Conservation (phyloP, 2,329 filamentous ascomycete genomes). For the Polytolypa hystricis region DNA sequence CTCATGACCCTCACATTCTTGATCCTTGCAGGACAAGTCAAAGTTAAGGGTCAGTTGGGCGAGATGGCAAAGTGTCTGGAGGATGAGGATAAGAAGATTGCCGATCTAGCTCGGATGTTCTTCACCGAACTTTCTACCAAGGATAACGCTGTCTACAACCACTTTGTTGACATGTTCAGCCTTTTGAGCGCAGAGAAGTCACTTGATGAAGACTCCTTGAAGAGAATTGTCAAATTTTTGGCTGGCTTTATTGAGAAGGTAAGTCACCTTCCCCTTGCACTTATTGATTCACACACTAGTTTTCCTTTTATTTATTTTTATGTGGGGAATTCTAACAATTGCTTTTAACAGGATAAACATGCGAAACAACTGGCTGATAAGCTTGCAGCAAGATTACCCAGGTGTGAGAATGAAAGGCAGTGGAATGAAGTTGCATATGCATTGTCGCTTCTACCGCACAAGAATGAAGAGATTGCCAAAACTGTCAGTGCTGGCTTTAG, state of each 20-base stretch:
- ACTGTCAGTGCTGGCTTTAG: slow-evolving; percentile 39
- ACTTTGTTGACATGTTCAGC: slow-evolving; percentile 99
- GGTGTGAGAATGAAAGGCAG: slow-evolving; percentile 86
- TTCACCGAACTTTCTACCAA: slow-evolving; percentile 96
- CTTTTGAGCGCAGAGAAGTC: slow-evolving; percentile 70
- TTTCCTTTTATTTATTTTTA: not conserved
- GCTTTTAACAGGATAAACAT: slow-evolving; percentile 68
- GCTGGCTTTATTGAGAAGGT: slow-evolving; percentile 97
- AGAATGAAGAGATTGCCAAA: slow-evolving; percentile 37
- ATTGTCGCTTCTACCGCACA: slow-evolving; percentile 73
- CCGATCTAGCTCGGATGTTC: slow-evolving; percentile 93
- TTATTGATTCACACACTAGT: not conserved
- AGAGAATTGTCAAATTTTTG: slow-evolving; percentile 80
- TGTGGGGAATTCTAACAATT: too few relatives aligned
- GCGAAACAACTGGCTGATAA: slow-evolving; percentile 90
- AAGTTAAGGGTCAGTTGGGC: slow-evolving; percentile 95
- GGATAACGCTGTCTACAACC: slow-evolving; percentile 97
- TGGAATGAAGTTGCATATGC: slow-evolving; percentile 98
- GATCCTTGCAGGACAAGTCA: slow-evolving; percentile 93
- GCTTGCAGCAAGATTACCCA: slow-evolving; percentile 68
- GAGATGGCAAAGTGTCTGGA: slow-evolving; percentile 99
- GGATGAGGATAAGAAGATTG: slow-evolving; percentile 87
- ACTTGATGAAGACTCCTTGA: slow-evolving; percentile 76
- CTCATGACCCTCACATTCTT: slow-evolving; percentile 97
- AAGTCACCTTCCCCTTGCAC: slow-evolving; percentile 20